Percentiles rank a stretch among this genome's conserved stretches.
Conservation (phyloP, 2,329 filamentous ascomycete genomes). For the Pseudogymnoascus verrucosus region DNA sequence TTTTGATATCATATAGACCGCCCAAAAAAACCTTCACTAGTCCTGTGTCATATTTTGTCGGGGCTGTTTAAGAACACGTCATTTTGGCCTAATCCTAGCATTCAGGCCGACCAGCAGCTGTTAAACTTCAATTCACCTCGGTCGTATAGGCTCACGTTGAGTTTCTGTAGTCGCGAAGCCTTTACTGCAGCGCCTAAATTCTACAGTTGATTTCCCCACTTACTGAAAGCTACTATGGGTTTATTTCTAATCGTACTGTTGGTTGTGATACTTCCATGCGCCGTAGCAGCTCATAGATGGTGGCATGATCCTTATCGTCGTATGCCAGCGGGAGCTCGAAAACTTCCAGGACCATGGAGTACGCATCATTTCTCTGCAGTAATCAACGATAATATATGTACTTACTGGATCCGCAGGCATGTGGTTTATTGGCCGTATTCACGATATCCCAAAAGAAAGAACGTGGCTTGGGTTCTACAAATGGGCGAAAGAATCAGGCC, state of each 20-base stretch:
- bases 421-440: constrained; percentile 37
- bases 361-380: background rate
- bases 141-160: background rate
- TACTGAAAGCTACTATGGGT: background rate
- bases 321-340: constrained; percentile 7
- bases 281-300: background rate
- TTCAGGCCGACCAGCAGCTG: background rate
- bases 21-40: background rate
- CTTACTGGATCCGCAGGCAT: constrained; percentile 26
- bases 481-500: constrained; percentile 39
- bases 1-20: background rate
- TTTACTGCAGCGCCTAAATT: background rate
- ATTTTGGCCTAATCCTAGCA: background rate
- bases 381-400: background rate
- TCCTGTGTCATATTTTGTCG: background rate
- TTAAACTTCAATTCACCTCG: background rate
- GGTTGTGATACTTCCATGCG: background rate
- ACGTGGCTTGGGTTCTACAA: constrained; percentile 42
- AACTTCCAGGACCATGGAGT: constrained; percentile 3
- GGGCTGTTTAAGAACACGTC: background rate
- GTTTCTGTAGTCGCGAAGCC: background rate
- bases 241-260: background rate
- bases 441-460: constrained; percentile 35
- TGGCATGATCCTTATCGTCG: constrained; percentile 4
- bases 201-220: background rate